Percentiles rank a stretch among this genome's conserved stretches.
Conservation (phyloP, 176 grass and related monocot genomes). For the Bonia amplexicaulis region DNA sequence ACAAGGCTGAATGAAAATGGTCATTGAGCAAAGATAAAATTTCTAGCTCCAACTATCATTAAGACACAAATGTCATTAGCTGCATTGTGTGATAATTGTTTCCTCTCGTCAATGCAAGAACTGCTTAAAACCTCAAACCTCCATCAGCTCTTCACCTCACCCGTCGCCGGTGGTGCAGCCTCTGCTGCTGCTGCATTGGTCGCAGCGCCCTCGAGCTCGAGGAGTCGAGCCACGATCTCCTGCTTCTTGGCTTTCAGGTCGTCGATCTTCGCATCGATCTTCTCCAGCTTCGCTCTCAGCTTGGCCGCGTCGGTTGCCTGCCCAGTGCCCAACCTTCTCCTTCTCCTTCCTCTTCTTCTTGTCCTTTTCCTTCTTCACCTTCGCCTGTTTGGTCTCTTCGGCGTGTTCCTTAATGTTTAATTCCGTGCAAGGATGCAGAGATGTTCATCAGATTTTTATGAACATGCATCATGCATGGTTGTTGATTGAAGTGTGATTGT, state of each 20-base stretch:
- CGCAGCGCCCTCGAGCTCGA: constrained; percentile 17
- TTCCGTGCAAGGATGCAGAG: neutral
- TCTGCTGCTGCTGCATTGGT: neutral
- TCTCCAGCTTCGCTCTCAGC: constrained; percentile 42
- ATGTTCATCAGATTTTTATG: neutral
- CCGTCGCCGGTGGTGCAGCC: neutral
- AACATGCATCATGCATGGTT: neutral
- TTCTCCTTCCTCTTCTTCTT: constrained; percentile 35
- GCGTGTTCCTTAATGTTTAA: neutral
- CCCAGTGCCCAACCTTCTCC: constrained; percentile 27
- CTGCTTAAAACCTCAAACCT: neutral
- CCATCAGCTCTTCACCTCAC: neutral
- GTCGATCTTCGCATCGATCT: constrained; percentile 50
- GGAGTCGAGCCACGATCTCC: constrained; percentile 34
- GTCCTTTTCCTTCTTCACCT: constrained; percentile 32
- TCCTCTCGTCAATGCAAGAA: neutral
- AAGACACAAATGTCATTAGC: neutral
- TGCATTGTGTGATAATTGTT: neutral
- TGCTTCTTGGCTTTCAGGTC: constrained; percentile 53
- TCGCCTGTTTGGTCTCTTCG: neutral
- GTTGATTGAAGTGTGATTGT: neutral
- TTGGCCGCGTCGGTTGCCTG: constrained; percentile 28
- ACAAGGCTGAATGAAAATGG: neutral
- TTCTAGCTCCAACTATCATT: neutral
- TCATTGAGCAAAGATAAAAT: neutral